Base-by-base conservation (phyloP, 441 rosid genomes). In the Daphne laureola region DNA sequence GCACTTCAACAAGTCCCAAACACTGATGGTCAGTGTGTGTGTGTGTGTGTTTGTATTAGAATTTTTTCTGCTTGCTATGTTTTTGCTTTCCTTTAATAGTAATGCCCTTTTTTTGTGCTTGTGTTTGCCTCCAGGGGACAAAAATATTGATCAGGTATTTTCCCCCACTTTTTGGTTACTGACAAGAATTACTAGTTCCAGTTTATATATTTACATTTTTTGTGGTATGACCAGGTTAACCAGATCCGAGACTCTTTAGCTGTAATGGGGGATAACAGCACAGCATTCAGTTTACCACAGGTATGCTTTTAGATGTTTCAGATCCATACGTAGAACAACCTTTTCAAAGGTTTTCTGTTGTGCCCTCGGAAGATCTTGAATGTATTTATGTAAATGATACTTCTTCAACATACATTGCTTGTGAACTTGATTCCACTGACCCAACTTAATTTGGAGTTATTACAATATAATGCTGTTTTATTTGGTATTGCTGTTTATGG, bases 271-370 rank as follows among this genome's bases (percentile, higher is more conserved):
- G 89, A 83, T 55, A 90, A 93, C 69, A 93, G 97, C 80, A 93
- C 96, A 3, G 97, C 96, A 41, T 93, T 90, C 72, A 93, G 99
- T 76, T 75, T 93, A 71, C 99, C 99, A 44, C 99, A 93, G 62
- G 99, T 93, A 80, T 61, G 84, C 15, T 18, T 21, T 70, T 67
- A 17, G 55, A 23, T 46, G 8, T 51, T 4, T 62, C 66, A 63
- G 42, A 52, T 55, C 48, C 42, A 43, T 54, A 44, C 13, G 56
- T 25, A 26, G 12, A 31, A 18, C 36, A 43, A 8, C 43, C 38
- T 31, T 31, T 31, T 31, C 3, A 21, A 21, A 21, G 0, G 38
- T 31, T 31, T 31, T 31, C 25, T 21, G 25, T 2, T 21, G 25
- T 31, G 38, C 11, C 38, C 0, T 31, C 4, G 0, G 11, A 31